These are phyloP conservation scores for Oidiodendron maius DNA, from an alignment of 495 filamentous ascomycete genomes.

Conservation along the genomic window DNA sequence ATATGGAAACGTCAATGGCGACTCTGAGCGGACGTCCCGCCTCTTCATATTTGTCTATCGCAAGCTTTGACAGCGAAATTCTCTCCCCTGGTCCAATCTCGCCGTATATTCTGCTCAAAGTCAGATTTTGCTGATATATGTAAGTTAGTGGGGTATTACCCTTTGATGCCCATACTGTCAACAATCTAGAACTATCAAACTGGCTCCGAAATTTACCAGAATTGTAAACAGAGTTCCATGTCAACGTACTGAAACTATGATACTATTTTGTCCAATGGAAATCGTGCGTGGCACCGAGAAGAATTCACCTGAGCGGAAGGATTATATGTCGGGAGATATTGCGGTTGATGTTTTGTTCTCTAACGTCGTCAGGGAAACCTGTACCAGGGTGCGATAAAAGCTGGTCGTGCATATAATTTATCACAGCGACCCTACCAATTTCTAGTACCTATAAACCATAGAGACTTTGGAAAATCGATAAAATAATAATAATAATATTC, in stretches of 20 bases:
- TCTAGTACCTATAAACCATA: no score
- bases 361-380: slow-evolving; percentile 9
- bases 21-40: slow-evolving; percentile 71
- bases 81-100: slow-evolving; percentile 80
- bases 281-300: no score
- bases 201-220: no score
- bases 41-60: slow-evolving; percentile 65
- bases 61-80: slow-evolving; percentile 77
- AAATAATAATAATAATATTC: no score
- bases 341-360: not conserved
- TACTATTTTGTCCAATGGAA: no score
- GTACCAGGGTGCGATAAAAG: no score
- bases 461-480: no score
- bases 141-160: slow-evolving; percentile 21
- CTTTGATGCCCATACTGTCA: slow-evolving; percentile 54
- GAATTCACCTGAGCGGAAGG: not conserved
- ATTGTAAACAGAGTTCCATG: no score
- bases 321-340: not conserved
- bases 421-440: no score
- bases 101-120: slow-evolving; percentile 64
- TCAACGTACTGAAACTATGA: no score
- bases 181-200: slow-evolving; percentile 8
- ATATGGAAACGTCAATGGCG: slow-evolving; percentile 94
- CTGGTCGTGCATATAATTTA: no score
- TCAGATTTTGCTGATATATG: slow-evolving; percentile 18